Percentiles rank a stretch among this genome's conserved stretches.
phyloP scores from a whole-genome alignment of 192 early-diverging fungal genomes.

The Entomortierella lignicola region DNA sequence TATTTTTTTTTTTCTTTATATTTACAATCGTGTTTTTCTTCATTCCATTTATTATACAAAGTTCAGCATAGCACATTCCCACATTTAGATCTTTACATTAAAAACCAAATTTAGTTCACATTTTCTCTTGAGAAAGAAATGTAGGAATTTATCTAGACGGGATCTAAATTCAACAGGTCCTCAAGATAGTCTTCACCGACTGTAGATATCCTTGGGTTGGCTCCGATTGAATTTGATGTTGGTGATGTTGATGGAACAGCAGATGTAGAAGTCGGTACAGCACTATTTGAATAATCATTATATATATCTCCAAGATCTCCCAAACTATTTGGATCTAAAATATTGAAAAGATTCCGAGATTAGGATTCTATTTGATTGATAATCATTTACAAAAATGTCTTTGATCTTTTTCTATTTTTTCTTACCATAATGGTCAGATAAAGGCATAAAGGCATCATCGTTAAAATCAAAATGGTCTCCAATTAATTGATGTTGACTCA shows the following conservation, averaged over 20 bases:
- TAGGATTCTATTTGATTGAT: too few species aligned
- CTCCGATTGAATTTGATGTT: background rate
- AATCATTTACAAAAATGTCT: too few species aligned
- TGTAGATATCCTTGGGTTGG: conserved; percentile 39
- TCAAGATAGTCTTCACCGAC: conserved; percentile 26
- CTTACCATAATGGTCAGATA: conserved; percentile 25
- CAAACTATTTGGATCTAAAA: conserved; percentile 2
- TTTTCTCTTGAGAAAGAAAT: too few species aligned
- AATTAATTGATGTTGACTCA: conserved; percentile 29
- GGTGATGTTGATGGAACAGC: background rate
- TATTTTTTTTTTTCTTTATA: background rate
- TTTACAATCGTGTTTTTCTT: background rate
- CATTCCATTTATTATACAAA: background rate
- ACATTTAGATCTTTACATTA: too few species aligned
- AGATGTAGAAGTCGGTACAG: background rate
- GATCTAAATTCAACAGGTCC: conserved; percentile 32
- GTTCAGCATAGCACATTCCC: too few species aligned
- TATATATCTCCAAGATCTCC: conserved; percentile 1
- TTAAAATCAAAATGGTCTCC: conserved; percentile 34
- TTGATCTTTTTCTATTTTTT: too few species aligned
- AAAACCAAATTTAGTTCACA: too few species aligned
- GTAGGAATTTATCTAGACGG: background rate
- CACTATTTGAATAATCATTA: background rate
- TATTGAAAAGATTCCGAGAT: background rate
- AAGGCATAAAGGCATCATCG: conserved; percentile 22